Base-by-base conservation (phyloP, 768 basidiomycete genomes). In the Mycena albidolilacea region DNA sequence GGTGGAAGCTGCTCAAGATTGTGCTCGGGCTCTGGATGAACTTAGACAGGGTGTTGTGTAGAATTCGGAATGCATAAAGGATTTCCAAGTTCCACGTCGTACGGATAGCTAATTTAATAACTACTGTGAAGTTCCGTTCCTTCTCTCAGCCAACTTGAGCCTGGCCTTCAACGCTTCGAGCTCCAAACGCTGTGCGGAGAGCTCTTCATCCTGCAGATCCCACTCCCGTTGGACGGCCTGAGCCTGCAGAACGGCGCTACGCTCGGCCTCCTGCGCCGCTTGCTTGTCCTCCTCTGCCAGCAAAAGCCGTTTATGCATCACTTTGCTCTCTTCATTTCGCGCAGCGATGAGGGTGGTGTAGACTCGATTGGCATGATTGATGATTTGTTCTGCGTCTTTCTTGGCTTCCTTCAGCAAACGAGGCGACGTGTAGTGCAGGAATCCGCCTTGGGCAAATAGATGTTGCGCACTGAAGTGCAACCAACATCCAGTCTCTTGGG, bases 401-500 rank as follows among this genome's bases (percentile, higher is more conserved):
- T 55, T 66, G 50, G 41, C 64, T 23, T 66, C 50, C 19, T 35
- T 37, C 37, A 35, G 37, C 0, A 66, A 23, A 6, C 64, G 48
- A n/a, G 64, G 64, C 0, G 64, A 66, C 14, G 64, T 21, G 50
- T 54, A 66, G n/a, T 66, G 64, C 1, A 66, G n/a, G 50, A 66
- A 66, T 14, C 2, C 30, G 6, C 35, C 64, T 0, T 41, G 48
- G 1, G 64, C 64, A 17, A 54, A 66, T 12, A 41, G 30, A 43
- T 66, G 64, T 23, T 66, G 64, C 6, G 64, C 50, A 5, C 30
- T 66, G 9, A 66, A 52, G 6, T 66, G 38, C 48, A 66, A 48
- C 64, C 64, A 66, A 41, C 64, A 66, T 38, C 64, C 64, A 23
- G 64, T 66, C 50, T 66, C 64, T 2, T 52, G 41, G 0, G 64